Percentiles rank a stretch among this genome's conserved stretches.
Conservation (phyloP, 1,284 basidiomycete genomes). For the Apiotrichum mycotoxinovorans region DNA sequence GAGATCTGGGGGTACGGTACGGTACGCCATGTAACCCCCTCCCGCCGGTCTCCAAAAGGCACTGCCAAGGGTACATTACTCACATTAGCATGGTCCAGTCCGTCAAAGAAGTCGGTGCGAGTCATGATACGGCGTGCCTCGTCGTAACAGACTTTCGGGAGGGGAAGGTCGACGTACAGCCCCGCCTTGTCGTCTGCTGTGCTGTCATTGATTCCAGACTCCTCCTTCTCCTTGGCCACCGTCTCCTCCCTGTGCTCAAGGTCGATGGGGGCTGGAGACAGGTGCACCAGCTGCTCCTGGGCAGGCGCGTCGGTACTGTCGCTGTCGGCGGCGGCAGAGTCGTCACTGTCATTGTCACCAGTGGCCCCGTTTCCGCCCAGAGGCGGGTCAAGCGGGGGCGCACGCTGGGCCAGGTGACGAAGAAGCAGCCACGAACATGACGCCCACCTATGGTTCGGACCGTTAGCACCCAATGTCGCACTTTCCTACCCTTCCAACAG, state of each 20-base stretch:
- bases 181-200: slow-evolving; percentile 5
- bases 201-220: neutral
- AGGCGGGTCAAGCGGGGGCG: slow-evolving; percentile 5
- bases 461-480: neutral
- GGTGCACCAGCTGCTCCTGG: slow-evolving; percentile 2
- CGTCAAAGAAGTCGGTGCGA: slow-evolving; percentile 70
- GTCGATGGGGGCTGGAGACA: neutral
- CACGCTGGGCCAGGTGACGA: slow-evolving; percentile 59
- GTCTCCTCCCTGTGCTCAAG: neutral
- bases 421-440: slow-evolving; percentile 72
- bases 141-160: slow-evolving; percentile 44
- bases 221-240: slow-evolving; percentile 7
- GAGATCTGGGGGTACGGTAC: too few species aligned
- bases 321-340: neutral
- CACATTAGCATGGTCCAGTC: slow-evolving; percentile 49
- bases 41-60: too few species aligned
- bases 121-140: slow-evolving; percentile 66
- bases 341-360: too few species aligned
- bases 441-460: slow-evolving; percentile 18
- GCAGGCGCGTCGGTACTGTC: neutral
- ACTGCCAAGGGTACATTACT: slow-evolving; percentile 14
- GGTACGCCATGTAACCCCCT: too few species aligned
- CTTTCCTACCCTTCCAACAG: neutral
- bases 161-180: slow-evolving; percentile 28
- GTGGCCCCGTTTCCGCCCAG: neutral